These are phyloP conservation scores for Yarrowia sp. DNA, from an alignment of 805 yeast species.

Conservation along the genomic window DNA sequence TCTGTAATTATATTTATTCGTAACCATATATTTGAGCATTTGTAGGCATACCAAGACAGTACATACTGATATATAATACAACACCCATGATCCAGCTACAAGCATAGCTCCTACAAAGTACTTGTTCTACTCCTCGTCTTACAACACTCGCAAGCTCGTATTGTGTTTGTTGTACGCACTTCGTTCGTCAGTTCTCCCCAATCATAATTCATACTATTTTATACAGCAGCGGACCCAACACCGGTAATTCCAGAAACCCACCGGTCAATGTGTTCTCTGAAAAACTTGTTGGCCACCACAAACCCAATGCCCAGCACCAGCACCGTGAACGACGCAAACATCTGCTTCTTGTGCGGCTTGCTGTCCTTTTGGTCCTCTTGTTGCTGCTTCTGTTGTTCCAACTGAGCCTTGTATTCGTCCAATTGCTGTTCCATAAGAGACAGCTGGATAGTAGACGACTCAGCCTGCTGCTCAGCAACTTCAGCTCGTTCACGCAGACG, in stretches of 20 bases:
- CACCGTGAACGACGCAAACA: slow-evolving; percentile 6
- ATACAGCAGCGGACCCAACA: background rate
- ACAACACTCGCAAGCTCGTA: no score
- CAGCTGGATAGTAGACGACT: slow-evolving; percentile 9
- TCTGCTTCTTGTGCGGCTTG: slow-evolving; percentile 7
- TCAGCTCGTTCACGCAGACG: slow-evolving; percentile 3
- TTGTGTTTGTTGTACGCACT: no score
- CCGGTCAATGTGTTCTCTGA: slow-evolving; percentile 18
- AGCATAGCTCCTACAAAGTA: no score
- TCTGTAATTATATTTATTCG: background rate
- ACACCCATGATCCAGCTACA: no score
- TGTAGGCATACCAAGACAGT: no score
- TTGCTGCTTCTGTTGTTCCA: background rate
- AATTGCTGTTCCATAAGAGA: slow-evolving; percentile 13
- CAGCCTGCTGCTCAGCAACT: slow-evolving; percentile 18
- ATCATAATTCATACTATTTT: slow-evolving; percentile 4
- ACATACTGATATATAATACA: no score
- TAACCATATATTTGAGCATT: no score
- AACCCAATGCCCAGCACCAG: slow-evolving; percentile 11
- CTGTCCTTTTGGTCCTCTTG: slow-evolving; percentile 3
- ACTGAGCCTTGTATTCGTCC: slow-evolving; percentile 1
- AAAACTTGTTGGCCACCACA: slow-evolving; percentile 19
- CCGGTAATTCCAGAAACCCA: slow-evolving; percentile 5
- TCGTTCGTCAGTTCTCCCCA: no score
- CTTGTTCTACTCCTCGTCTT: no score